Base-by-base conservation (phyloP, 441 rosid genomes). In the Populus hybrid region DNA sequence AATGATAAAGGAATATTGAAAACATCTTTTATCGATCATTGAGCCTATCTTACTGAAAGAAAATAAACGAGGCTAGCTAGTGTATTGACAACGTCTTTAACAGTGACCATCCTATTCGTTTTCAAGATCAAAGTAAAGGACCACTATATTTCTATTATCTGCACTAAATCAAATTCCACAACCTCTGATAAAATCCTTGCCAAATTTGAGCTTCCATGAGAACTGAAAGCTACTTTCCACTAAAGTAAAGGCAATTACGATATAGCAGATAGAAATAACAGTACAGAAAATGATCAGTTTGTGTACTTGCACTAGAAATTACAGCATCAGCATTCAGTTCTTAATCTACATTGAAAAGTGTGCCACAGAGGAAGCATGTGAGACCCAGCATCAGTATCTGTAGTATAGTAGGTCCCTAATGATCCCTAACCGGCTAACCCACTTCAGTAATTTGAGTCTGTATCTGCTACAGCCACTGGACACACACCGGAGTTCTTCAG, bases 341-440 rank as follows among this genome's bases (percentile, higher is more conserved):
- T 81, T 82, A 66, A 86, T 88, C 88, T 74, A 46, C 74, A 65
- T 81, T 81, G 77, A 65, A 79, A 79, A 74, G 85, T 30, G 90
- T 86, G 88, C 86, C 88, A 67, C 3, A 42, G 34, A 20, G 80
- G 57, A 14, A 53, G 50, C 74, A 72, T 8, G 24, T 46, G 78
- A 59, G 75, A 66, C 70, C 80, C 38, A 16, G 63, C 67, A 28
- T n/a, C 84, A 61, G 71, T 34, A 42, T 50, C 16, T 72, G 32
- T 35, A 46, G 23, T 46, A 66, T 6, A 20, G 77, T 67, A 40
- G 81, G 74, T 71, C 75, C 83, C 64, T 28, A 46, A 34, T 53
- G 30, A 69, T 71, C n/a, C 57, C 50, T 12, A 11, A 32, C 34
- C 34, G 34, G 34, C 34, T 32, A 32, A 26, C 24, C 79, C 28